Evolutionary conservation across 257 asterid genomes (phyloP).

Genomic region (Linderniella brevidens): DNA sequence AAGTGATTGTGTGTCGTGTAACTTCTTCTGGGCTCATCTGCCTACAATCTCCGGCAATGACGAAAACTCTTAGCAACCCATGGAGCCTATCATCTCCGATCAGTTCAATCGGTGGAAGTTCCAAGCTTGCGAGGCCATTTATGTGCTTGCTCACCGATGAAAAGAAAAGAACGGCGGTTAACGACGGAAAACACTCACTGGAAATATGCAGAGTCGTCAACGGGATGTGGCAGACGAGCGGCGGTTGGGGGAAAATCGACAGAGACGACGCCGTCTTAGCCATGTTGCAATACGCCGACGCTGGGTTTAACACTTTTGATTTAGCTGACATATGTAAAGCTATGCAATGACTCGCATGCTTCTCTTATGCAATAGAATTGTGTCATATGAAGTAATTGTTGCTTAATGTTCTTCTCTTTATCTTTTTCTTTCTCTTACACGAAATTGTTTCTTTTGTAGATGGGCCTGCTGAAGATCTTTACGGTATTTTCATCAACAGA

Average conservation of each 20-base stretch:
- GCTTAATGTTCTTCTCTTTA: neutral
- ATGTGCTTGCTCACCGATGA: constrained; percentile 34
- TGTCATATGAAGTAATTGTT: too few species aligned
- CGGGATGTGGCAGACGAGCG: constrained; percentile 84
- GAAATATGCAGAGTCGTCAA: constrained; percentile 66
- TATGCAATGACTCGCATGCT: too few species aligned
- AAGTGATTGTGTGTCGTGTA: constrained; percentile 10
- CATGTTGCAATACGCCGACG: constrained; percentile 62
- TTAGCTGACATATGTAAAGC: constrained; percentile 67
- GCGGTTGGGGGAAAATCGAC: constrained; percentile 69
- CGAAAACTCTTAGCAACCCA: constrained; percentile 18
- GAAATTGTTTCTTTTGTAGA: constrained; percentile 21
- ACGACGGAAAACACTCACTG: constrained; percentile 60
- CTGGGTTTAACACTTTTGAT: constrained; percentile 60
- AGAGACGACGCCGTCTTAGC: constrained; percentile 44
- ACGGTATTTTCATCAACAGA: constrained; percentile 76
- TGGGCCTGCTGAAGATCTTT: constrained; percentile 99
- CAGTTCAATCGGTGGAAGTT: constrained; percentile 16
- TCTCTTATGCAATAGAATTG: too few species aligned
- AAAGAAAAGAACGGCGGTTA: constrained; percentile 31
- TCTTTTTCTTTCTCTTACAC: constrained; percentile 7
- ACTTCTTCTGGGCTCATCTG: constrained; percentile 4
- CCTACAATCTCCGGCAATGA: constrained; percentile 19
- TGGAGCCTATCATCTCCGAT: constrained; percentile 15
- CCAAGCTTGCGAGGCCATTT: constrained; percentile 16